Evolutionary conservation across 176 grass and related monocot species (phyloP).

Genomic region (Paspalum notatum): DNA sequence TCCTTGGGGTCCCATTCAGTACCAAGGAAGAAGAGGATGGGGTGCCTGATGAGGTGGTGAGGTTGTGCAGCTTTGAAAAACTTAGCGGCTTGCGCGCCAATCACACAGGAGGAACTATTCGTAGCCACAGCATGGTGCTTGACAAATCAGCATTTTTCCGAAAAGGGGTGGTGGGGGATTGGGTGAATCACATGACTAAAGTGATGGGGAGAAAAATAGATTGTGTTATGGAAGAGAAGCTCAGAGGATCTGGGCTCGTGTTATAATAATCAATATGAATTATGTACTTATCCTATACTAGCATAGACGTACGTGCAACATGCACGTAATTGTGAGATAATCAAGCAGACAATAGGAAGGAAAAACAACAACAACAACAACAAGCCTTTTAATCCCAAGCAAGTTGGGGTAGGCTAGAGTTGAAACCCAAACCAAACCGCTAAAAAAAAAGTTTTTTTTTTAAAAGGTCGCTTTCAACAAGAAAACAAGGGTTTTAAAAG

Average conservation of each 20-base stretch:
- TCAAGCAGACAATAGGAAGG: no score
- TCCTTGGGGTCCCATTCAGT: background rate
- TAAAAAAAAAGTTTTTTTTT: no score
- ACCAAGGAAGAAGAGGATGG: background rate
- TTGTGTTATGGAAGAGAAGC: background rate
- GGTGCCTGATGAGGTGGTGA: background rate
- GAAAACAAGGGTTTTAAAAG: no score
- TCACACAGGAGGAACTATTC: background rate
- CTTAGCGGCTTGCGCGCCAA: background rate
- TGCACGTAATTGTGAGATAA: no score
- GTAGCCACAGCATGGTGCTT: background rate
- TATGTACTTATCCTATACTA: background rate
- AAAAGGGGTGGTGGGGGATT: background rate
- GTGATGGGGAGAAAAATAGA: background rate
- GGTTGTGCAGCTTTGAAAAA: background rate
- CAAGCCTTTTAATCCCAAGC: no score
- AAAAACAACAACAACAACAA: no score
- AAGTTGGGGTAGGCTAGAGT: no score
- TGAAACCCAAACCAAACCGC: no score
- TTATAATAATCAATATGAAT: background rate
- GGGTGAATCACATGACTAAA: background rate
- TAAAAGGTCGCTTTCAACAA: no score
- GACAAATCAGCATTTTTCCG: background rate
- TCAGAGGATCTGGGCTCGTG: background rate
- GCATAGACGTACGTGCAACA: no score